Evolutionary conservation across 352 stramenopile genomes (phyloP).

Genomic region (Phytophthora citricola): DNA sequence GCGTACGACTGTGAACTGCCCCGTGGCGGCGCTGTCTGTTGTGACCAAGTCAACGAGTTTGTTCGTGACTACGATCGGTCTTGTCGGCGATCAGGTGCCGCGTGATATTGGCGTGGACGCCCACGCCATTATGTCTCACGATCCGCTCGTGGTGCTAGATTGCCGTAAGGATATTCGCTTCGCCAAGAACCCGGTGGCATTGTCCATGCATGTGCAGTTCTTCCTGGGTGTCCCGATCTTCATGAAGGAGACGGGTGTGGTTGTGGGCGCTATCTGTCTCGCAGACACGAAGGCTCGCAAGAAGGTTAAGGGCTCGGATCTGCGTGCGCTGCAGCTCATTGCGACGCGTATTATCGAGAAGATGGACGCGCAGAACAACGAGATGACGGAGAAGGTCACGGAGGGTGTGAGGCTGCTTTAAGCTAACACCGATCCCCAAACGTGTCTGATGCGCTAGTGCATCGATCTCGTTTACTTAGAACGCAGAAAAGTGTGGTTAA

Average conservation of each 20-base stretch:
- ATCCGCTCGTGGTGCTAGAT: slow-evolving; percentile 80
- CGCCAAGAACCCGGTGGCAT: slow-evolving; percentile 77
- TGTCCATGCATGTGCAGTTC: slow-evolving; percentile 77
- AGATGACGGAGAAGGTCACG: slow-evolving; percentile 34
- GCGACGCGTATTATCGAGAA: slow-evolving; percentile 74
- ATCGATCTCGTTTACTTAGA: slow-evolving; percentile 35
- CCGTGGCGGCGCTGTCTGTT: slow-evolving; percentile 72
- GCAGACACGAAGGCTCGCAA: slow-evolving; percentile 69
- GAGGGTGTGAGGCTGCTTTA: slow-evolving; percentile 50
- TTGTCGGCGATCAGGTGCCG: slow-evolving; percentile 79
- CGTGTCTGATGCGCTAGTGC: slow-evolving; percentile 16
- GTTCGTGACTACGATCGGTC: slow-evolving; percentile 78
- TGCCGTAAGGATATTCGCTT: slow-evolving; percentile 79
- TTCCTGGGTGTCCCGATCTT: slow-evolving; percentile 80
- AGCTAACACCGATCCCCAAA: slow-evolving; percentile 14
- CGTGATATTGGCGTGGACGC: slow-evolving; percentile 78
- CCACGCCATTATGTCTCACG: slow-evolving; percentile 79
- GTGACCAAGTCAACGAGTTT: slow-evolving; percentile 77
- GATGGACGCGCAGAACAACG: slow-evolving; percentile 63
- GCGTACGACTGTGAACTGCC: slow-evolving; percentile 71
- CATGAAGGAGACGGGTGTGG: slow-evolving; percentile 66
- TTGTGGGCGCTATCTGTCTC: slow-evolving; percentile 77
- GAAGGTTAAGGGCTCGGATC: slow-evolving; percentile 66
- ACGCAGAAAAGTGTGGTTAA: slow-evolving; percentile 38
- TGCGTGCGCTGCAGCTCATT: slow-evolving; percentile 76